Evolutionary conservation across 345 rosid species (phyloP), one percentile per base, ranked within the genome.

Genomic region (Lepidium africanum): DNA sequence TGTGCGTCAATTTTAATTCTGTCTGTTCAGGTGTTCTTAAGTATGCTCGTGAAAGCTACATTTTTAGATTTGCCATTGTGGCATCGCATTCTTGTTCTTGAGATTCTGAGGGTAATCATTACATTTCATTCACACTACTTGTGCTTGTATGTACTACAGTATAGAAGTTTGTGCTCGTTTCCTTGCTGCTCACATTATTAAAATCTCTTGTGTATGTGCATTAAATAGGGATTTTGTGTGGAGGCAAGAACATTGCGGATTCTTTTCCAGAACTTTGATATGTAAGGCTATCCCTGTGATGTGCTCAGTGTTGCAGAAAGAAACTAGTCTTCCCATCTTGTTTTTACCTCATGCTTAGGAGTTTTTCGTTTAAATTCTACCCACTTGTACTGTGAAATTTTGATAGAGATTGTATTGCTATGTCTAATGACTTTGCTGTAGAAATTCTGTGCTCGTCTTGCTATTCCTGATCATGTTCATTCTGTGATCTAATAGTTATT

Each of bases 61-160:
- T 89, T 85, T 82, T 89, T 88, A 63, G 99, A 94, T 83, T 81
- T 94, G 75, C 96, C 97, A 65, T 75, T 91, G 63, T 94, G 99
- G 99, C 97, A 94, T 82, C 96, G 96, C 55, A 94, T 94, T 82
- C 99, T 94, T 63, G 99, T 94, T 80, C 99, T 94, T 71, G 99
- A 94, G 85, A 83, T 94, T 76, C 81, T 94, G 76, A 84, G 97
- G 96, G 98, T 93, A 87, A 84, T 75, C 50, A 66, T 41, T 49
- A 62, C 54, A 49, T 16, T 53, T 23, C 54, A 17, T 40, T 14
- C 4, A 48, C 60, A n/a, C 17, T 40, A 6, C 38, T 48, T 69
- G 58, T 59, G 17, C 21, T 1, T 67, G 38, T 74, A 54, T 37
- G 48, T 54, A 30, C 11, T 33, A 23, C 10, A 62, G 25, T 15